phyloP scores from a whole-genome alignment of 306 rosid genomes.

The Quercus dentata region DNA sequence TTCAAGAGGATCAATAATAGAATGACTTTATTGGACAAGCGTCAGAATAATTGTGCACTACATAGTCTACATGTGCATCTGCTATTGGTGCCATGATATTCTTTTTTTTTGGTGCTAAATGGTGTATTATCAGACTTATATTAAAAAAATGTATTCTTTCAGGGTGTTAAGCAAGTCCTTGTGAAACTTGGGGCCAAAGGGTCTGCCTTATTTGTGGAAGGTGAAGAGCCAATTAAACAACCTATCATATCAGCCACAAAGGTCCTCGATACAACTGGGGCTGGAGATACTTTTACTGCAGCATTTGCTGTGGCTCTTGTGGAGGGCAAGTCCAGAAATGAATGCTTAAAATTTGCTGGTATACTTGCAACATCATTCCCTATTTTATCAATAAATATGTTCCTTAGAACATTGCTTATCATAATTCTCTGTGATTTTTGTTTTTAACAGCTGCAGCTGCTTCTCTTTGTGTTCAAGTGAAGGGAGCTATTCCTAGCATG shows the following conservation, averaged over 20 bases:
- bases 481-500: slow-evolving; percentile 98
- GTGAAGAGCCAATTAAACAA: slow-evolving; percentile 78
- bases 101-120: not conserved
- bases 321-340: slow-evolving; percentile 72
- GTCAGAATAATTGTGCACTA: not conserved
- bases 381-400: slow-evolving; percentile 7
- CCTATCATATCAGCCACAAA: slow-evolving; percentile 51
- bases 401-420: not conserved
- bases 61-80: not conserved
- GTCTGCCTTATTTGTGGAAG: slow-evolving; percentile 74
- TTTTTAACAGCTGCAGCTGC: slow-evolving; percentile 81
- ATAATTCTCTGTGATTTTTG: slow-evolving; percentile 2
- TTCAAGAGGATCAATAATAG: not conserved
- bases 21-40: not conserved
- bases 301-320: slow-evolving; percentile 88
- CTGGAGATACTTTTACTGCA: slow-evolving; percentile 93
- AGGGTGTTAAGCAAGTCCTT: slow-evolving; percentile 89
- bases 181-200: slow-evolving; percentile 89
- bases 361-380: slow-evolving; percentile 3
- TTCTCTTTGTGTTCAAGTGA: slow-evolving; percentile 91
- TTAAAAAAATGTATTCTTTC: slow-evolving; percentile 20
- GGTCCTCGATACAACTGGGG: slow-evolving; percentile 88
- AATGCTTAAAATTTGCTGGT: slow-evolving; percentile 83
- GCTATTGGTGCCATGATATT: not conserved
- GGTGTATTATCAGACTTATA: not conserved